Evolutionary conservation across 495 filamentous ascomycete genomes (phyloP), one percentile per base, ranked within the genome.

Genomic region (Penicillium coprophilum): DNA sequence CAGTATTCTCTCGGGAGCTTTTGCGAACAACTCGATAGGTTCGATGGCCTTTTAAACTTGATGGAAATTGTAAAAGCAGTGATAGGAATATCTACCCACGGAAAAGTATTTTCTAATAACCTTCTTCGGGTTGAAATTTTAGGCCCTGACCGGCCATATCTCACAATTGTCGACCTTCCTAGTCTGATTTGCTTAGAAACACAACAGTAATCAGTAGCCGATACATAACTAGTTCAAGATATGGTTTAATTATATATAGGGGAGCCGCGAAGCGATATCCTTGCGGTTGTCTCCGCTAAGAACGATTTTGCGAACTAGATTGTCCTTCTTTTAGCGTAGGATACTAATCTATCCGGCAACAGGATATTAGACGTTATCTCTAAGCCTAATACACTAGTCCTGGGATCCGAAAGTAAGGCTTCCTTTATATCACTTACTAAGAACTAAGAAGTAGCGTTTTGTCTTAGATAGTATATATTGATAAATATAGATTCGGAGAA

Each of bases 111-210:
- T 55, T 71, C 69, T 3, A 67, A 75, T 32, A 79, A 85, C 50
- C 66, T 80, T 3, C 71, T 84, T 8, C 68, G 79, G 0, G 69
- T 84, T 2, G 82, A 85, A 60, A 67, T 82, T 38, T 72, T 72
- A 0, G 81, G 82, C 1, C 82, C 80, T 0, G 73, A 78, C 27
- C 71, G 71, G 55, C 77, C 80, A n/a, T 71, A 82, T 50, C 57
- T 84, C 41, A 85, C 80, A 3, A 68, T 84, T 6, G 79, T 84
- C 4, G 82, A 87, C 59, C 63, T 85, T 7, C 82, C 80, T 0
- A 80, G 81, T 6, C 66, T 84, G 1, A 76, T 83, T 19, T 69
- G 77, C 23, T 74, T 74, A 8, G 72, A 75, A 55, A 78, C 73
- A 56, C 73, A 75, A 36, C 69, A 80, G 31, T 76, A 80, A 55